A percentile compares a stretch with the other conserved stretches of the same genome.
Evolutionary conservation across 2,329 filamentous ascomycete species (phyloP).

Genomic region (Trichoderma aggressivum): DNA sequence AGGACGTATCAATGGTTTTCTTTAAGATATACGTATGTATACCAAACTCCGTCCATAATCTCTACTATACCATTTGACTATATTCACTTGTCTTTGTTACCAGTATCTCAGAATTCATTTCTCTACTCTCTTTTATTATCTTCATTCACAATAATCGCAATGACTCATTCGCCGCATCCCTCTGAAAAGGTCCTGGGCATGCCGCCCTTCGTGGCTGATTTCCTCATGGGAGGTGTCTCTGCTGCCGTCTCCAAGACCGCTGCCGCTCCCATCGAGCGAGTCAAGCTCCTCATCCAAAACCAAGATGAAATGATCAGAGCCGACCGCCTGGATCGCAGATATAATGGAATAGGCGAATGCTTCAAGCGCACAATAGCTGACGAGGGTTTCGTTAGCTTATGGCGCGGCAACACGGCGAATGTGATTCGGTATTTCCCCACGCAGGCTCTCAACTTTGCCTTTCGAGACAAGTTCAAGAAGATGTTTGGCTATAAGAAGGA

Average conservation of each 20-base stretch:
- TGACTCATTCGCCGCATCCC: not conserved
- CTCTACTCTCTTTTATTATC: not conserved
- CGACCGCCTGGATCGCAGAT: not conserved
- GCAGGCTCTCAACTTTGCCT: conserved; percentile 8
- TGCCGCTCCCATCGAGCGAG: conserved; percentile 1
- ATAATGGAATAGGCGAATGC: not conserved
- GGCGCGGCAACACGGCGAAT: conserved; percentile 8
- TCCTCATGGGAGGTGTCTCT: conserved; percentile 7
- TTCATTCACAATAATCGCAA: not conserved
- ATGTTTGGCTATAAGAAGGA: conserved; percentile 4
- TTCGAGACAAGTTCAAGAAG: not conserved
- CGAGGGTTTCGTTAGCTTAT: not conserved
- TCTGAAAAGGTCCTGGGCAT: not conserved
- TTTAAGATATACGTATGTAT: not conserved
- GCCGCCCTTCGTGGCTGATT: not conserved
- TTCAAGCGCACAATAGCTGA: not conserved
- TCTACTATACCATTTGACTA: not conserved
- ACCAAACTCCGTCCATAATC: not conserved
- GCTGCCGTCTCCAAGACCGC: conserved; percentile 7
- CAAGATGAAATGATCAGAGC: conserved; percentile 14
- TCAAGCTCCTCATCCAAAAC: conserved; percentile 13
- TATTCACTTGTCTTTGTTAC: not conserved
- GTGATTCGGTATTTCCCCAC: conserved; percentile 7
- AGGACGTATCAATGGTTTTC: not conserved
- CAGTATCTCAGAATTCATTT: not conserved